These are phyloP conservation scores for Colletotrichum godetiae DNA, from an alignment of 2,329 filamentous ascomycete species.

Conservation along the genomic window DNA sequence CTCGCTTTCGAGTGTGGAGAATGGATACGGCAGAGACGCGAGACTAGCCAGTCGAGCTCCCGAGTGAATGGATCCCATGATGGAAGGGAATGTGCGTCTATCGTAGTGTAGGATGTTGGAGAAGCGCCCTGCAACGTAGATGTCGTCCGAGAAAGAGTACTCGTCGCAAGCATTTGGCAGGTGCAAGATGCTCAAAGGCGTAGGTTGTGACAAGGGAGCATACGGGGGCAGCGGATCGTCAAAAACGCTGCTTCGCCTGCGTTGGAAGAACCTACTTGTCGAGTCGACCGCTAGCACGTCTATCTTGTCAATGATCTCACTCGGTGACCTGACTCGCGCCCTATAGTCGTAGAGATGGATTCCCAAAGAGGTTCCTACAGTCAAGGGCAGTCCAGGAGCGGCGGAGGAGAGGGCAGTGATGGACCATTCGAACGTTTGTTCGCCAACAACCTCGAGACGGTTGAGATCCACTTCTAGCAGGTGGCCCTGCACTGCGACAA, in stretches of 20 bases:
- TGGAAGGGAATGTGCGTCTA: slow-evolving; percentile 81
- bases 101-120: slow-evolving; percentile 91
- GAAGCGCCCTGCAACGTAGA: slow-evolving; percentile 90
- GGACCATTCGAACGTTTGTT: slow-evolving; percentile 80
- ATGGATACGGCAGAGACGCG: slow-evolving; percentile 75
- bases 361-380: slow-evolving; percentile 84
- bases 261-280: slow-evolving; percentile 50
- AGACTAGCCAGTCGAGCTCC: slow-evolving; percentile 83
- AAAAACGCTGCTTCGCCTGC: slow-evolving; percentile 51
- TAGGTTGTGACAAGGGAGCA: slow-evolving; percentile 81
- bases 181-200: slow-evolving; percentile 85
- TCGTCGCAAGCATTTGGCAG: slow-evolving; percentile 67
- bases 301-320: slow-evolving; percentile 40
- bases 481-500: slow-evolving; percentile 81
- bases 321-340: slow-evolving; percentile 46
- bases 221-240: slow-evolving; percentile 68
- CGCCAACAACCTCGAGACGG: slow-evolving; percentile 75
- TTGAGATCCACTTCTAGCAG: slow-evolving; percentile 86
- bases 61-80: slow-evolving; percentile 84
- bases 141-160: slow-evolving; percentile 75
- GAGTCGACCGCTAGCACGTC: slow-evolving; percentile 27
- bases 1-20: slow-evolving; percentile 71
- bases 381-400: slow-evolving; percentile 75
- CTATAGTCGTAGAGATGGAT: slow-evolving; percentile 87
- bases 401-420: slow-evolving; percentile 85